Base-by-base conservation (phyloP, 495 filamentous ascomycete species). In the Bacidia gigantensis region DNA sequence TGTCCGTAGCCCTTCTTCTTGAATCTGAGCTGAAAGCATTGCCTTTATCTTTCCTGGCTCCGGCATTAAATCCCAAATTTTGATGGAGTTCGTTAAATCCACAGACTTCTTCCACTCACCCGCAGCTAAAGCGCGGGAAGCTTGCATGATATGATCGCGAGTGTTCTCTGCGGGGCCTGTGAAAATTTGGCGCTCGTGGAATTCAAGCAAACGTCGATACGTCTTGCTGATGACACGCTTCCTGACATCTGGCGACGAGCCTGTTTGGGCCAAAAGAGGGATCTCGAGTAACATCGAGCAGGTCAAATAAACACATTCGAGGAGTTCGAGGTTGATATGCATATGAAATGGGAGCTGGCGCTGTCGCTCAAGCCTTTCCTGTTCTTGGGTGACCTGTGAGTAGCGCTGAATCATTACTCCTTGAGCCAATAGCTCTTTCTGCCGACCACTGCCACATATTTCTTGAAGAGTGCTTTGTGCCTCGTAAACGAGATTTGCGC, bases 221-320 rank as follows among this genome's bases (percentile, higher is more conserved):
- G 93, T 97, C 79, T 99, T 99, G 74, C 88, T 95, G 69, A 99
- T 99, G 65, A 96, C 79, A 53, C 90, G 82, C 73, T 95, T 95
- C 77, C 89, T 92, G 68, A 97, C 81, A 66, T 97, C 93, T 3
- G 92, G 92, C 21, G 89, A 86, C 9, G 89, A 95, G 42, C 93
- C 93, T 45, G 87, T 90, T 65, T 97, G 93, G 24, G 92, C 92
- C 53, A 99, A 81, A 44, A 95, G 84, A 11, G 92, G 92, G 55
- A 99, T 95, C 72, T 99, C 92, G 44, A 99, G 77, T 54, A 99
- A 82, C 92, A 97, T 97, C 72, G 86, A 93, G 67, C 88, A 96
- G 52, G 92, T 96, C 43, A 99, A 82, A 69, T 99, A 99, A 54
- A 96, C 89, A 63, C 90, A 97, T 67, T 99, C 92, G 2, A 99